Base-by-base conservation (phyloP, 1,139 yeast species). In the Suhomyces terraborum region DNA sequence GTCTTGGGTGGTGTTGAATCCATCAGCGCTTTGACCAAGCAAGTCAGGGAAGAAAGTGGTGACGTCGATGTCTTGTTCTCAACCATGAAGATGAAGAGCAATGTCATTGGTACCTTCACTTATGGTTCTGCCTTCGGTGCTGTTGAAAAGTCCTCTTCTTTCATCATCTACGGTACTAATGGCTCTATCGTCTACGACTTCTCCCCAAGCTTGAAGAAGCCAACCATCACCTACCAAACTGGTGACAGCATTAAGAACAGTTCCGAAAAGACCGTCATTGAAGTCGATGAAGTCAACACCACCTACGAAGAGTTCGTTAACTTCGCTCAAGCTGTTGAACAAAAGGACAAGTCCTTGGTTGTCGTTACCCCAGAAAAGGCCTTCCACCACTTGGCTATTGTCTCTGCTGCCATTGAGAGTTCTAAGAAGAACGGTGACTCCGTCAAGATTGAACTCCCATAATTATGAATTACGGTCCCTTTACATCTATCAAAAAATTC, bases 41-140 rank as follows among this genome's bases (percentile, higher is more conserved):
- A 88, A 66, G 73, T 88, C 40, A 77, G 88, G 58, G 70, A 80
- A 54, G 78, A 75, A 53, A 81, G 93, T 47, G 96, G 96, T 35
- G 76, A 84, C 43, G 91, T 82, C 48, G 98, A 91, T 63, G 73
- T 84, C 30, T 74, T 87, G 47, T 87, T 82, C 56, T 79, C 95
- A 6, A 78, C 89, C 19, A 59, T 84, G 48, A 77, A 77, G 53
- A 58, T 86, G 61, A 72, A 75, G 54, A 67, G 75, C 31, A 88
- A 88, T 35, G 80, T 72, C 17, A 83, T 88, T 59, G 98, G 98
- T 52, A 82, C 93, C 23, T 89, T 88, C 69, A 84, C 91, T 20
- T 89, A 89, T 58, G 95, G 95, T 34, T 84, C 95, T 27, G 82
- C 91, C n/a, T 85, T 88, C 56, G 96, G 96, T 39, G 87, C 93